Base-by-base conservation (phyloP, 305 asterid genomes). In the Solanum hybrid region DNA sequence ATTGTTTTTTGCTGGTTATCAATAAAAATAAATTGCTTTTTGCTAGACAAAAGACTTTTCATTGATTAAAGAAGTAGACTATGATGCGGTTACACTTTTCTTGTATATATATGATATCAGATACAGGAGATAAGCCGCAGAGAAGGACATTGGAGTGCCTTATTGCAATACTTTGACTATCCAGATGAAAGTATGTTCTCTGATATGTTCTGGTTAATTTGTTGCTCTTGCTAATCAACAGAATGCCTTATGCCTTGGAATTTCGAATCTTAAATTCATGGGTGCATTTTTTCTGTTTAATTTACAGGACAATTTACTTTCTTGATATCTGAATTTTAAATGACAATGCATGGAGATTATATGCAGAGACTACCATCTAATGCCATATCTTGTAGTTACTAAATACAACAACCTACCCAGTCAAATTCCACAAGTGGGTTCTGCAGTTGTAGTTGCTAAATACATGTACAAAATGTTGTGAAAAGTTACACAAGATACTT, bases 121-220 rank as follows among this genome's bases (percentile, higher is more conserved):
- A 93, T 97, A 77, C 87, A 13, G 84, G 91, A 90, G 51, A 94
- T 89, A 84, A 78, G 65, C 26, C 88, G 90, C 24, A 83, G 88
- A 88, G 11, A 92, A 91, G 77, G 80, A 41, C 17, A 26, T 77
- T 81, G 87, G 76, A 29, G 14, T 51, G 81, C 87, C 90, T 33
- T 72, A 68, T 86, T 94, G 90, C 91, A 93, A 39, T 97, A 95
- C 89, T 89, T 79, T 29, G 98, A 96, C 92, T 97, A 90, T 91
- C 95, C 96, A 4, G 99, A 95, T 72, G 98, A 95, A 87, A 89
- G 99, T 96, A 93, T 94, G 96, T 93, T 68, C 68, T 38, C n/a
- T 79, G 31, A n/a, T 24, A 79, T 36, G 31, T 80, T 37, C 57
- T 79, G 31, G 57, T 79, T 79, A 79, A 79, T 36, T 36, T 20